These are phyloP conservation scores for Gastrodia elata DNA, from an alignment of 106 monocot genomes.

Conservation along the genomic window DNA sequence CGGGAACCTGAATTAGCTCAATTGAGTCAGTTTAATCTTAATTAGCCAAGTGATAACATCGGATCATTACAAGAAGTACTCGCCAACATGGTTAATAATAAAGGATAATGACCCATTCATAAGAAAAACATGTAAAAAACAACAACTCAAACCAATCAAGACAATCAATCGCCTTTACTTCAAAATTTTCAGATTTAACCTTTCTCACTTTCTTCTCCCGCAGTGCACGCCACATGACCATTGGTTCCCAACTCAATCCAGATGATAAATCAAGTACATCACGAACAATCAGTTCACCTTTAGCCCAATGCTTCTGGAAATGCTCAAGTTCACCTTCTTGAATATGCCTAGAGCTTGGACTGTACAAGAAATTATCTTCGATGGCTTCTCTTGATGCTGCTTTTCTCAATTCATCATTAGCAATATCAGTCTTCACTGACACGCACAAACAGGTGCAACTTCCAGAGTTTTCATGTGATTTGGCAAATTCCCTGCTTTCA, in stretches of 20 bases:
- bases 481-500: neutral
- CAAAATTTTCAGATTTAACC: conserved; percentile 16
- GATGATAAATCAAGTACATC: conserved; percentile 39
- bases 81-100: neutral
- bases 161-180: conserved; percentile 13
- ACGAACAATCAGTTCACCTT: conserved; percentile 50
- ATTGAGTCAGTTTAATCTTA: no score
- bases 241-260: conserved; percentile 66
- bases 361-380: conserved; percentile 47
- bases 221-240: conserved; percentile 74
- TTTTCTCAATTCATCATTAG: conserved; percentile 8
- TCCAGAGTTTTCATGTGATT: neutral
- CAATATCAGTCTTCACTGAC: conserved; percentile 12
- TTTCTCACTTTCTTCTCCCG: conserved; percentile 33
- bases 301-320: conserved; percentile 62
- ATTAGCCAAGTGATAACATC: no score
- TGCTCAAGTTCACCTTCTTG: conserved; percentile 32
- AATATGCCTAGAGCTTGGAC: conserved; percentile 29
- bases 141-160: conserved; percentile 13
- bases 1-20: no score
- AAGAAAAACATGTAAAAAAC: neutral
- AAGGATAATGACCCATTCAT: neutral
- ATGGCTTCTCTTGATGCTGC: conserved; percentile 32
- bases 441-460: conserved; percentile 29
- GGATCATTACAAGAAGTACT: no score